phyloP scores from a whole-genome alignment of 2,329 filamentous ascomycete genomes.

The Rutstroemia sp. region DNA sequence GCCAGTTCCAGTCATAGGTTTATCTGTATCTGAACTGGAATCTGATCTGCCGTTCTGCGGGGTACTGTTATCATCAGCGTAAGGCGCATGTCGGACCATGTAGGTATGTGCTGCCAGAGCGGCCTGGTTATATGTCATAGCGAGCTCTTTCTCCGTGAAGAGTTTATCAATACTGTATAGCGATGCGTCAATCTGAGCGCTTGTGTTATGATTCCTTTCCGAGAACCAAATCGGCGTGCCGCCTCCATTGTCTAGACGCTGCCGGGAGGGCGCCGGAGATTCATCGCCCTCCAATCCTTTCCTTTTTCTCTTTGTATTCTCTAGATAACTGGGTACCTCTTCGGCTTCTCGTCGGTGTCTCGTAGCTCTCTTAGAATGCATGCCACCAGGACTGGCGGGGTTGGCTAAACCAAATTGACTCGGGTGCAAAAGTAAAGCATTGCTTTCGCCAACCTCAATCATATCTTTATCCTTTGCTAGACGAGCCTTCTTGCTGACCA shows the following conservation, averaged over 20 bases:
- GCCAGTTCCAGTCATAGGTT: constrained; percentile 42
- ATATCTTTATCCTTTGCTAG: constrained; percentile 61
- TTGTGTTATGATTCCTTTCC: constrained; percentile 43
- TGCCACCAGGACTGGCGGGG: constrained; percentile 55
- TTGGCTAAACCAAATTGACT: constrained; percentile 62
- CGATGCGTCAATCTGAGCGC: constrained; percentile 47
- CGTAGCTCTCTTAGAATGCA: constrained; percentile 56
- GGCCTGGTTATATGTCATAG: constrained; percentile 56
- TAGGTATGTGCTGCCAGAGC: constrained; percentile 56
- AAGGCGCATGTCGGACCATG: constrained; percentile 43
- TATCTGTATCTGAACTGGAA: constrained; percentile 34
- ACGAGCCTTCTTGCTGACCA: constrained; percentile 57
- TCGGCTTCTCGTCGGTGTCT: constrained; percentile 52
- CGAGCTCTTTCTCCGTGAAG: constrained; percentile 63
- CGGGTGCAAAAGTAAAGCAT: constrained; percentile 57
- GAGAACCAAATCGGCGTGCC: constrained; percentile 57
- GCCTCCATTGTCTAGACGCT: constrained; percentile 45
- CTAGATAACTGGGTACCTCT: constrained; percentile 46
- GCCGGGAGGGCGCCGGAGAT: constrained; percentile 51
- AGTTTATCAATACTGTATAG: constrained; percentile 62
- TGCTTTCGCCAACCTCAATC: constrained; percentile 59
- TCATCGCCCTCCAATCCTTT: constrained; percentile 55
- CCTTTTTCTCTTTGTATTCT: constrained; percentile 56
- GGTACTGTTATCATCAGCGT: constrained; percentile 18
- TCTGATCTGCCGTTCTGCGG: constrained; percentile 38